Evolutionary conservation across 257 asterid species (phyloP), one percentile per base, ranked within the genome.

Genomic region (Nicotiana sylvestris): DNA sequence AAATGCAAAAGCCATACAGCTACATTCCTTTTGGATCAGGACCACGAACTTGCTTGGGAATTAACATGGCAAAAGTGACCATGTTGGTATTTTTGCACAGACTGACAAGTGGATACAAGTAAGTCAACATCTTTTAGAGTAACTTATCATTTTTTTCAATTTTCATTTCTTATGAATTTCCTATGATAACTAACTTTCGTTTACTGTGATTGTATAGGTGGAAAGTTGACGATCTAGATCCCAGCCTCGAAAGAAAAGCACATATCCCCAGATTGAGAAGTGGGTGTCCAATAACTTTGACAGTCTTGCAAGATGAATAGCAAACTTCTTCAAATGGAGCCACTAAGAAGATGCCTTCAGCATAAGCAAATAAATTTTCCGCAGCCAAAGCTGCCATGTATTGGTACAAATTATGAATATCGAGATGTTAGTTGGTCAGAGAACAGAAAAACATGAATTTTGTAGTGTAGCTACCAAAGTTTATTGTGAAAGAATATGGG

Each of bases 11-110:
- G 82, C 94, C 96, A 32, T 92, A 88, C 15, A 88, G 89, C 76
- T 92, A 89, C 83, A 85, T 92, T 37, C 96, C 96, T 2, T 92
- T 91, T 25, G 94, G 94, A 60, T 84, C 89, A 53, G 96, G 96
- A 43, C 89, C 94, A 1, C 74, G 94, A 68, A 86, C 93, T 10
- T 92, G 96, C 86, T 83, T 92, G 88, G 96, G 96, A 10, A 89
- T 89, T 49, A 92, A 90, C 79, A 87, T 92, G 93, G 94, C 92
- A 12, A 92, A 91, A 76, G 86, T 87, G 74, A 90, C 91, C 4
- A 88, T 92, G 94, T 33, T 85, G 83, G 92, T 88, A 70, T 92
- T 88, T 51, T 60, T 92, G 76, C 90, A 91, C 76, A 86, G 92
- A 30, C 85, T 92, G 33, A 85, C 90, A 1, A 67, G 85, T 46